phyloP scores from a whole-genome alignment of 2,329 filamentous ascomycete species.

The Daldinia sp. region DNA sequence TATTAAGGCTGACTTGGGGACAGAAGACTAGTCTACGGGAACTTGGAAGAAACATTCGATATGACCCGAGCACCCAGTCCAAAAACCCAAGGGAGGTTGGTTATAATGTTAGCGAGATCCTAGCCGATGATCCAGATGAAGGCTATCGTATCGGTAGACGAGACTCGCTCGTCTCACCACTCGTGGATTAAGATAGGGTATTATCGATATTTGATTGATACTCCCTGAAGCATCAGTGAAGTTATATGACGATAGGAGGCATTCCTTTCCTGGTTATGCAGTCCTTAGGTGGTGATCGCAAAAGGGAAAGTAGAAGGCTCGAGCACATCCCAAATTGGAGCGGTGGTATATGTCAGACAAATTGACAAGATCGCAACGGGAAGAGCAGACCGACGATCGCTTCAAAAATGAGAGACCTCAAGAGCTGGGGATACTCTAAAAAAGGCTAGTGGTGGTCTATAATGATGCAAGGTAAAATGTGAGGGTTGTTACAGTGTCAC shows the following conservation, averaged over 20 bases:
- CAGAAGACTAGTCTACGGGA: conserved; percentile 14
- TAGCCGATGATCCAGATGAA: conserved; percentile 36
- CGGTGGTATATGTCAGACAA: conserved; percentile 43
- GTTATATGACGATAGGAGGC: conserved; percentile 36
- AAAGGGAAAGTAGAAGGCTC: conserved; percentile 42
- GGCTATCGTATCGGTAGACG: conserved; percentile 37
- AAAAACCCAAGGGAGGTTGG: conserved; percentile 14
- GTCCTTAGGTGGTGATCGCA: conserved; percentile 42
- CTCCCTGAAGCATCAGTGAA: conserved; percentile 33
- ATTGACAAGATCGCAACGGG: conserved; percentile 47
- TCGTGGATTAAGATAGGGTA: conserved; percentile 45
- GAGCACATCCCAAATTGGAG: conserved; percentile 44
- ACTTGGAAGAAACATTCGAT: conserved; percentile 16
- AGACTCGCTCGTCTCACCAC: conserved; percentile 29
- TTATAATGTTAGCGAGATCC: conserved; percentile 34
- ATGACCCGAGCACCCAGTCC: conserved; percentile 13
- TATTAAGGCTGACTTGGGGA: conserved; percentile 3
- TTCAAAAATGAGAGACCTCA: conserved; percentile 34
- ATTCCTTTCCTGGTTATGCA: conserved; percentile 40
- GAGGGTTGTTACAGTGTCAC: conserved; percentile 37
- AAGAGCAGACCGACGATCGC: conserved; percentile 41
- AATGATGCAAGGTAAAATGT: conserved; percentile 35
- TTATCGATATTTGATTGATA: conserved; percentile 43
- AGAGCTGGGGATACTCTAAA: conserved; percentile 22
- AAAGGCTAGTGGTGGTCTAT: conserved; percentile 40